A percentile compares a stretch with the other conserved stretches of the same genome.
Evolutionary conservation across 768 basidiomycete genomes (phyloP).

Genomic region (Lactarius sp.): DNA sequence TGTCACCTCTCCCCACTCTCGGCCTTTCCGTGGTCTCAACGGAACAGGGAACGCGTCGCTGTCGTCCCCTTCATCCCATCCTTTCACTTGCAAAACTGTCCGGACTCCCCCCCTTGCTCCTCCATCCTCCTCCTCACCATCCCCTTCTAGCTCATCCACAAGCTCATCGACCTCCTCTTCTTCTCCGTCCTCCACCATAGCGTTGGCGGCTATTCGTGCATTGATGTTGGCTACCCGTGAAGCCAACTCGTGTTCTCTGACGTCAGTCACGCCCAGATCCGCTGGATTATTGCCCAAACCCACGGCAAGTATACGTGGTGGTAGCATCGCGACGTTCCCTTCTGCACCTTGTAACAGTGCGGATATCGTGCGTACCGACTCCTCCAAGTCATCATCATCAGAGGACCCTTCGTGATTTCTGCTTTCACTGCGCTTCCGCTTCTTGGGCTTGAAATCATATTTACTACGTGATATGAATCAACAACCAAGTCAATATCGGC

Average conservation of each 20-base stretch:
- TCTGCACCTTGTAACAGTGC: conserved; percentile 55
- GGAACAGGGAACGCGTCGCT: conserved; percentile 66
- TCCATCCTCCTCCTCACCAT: conserved; percentile 26
- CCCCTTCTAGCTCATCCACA: conserved; percentile 33
- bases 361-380: conserved; percentile 71
- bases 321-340: conserved; percentile 18
- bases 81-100: conserved; percentile 4
- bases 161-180: conserved; percentile 39
- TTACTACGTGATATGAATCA: conserved; percentile 41
- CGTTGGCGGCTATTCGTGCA: conserved; percentile 69
- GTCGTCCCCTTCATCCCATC: conserved; percentile 51
- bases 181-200: conserved; percentile 56
- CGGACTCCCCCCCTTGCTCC: neutral
- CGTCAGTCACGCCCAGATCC: conserved; percentile 9
- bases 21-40: conserved; percentile 61
- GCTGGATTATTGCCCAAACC: conserved; percentile 16
- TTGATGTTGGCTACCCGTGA: conserved; percentile 71
- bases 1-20: conserved; percentile 50
- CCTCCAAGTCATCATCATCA: conserved; percentile 60
- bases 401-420: conserved; percentile 32
- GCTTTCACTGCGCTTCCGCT: conserved; percentile 42
- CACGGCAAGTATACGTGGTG: conserved; percentile 9
- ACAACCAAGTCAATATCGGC: neutral
- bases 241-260: conserved; percentile 37
- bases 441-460: conserved; percentile 76